These are phyloP conservation scores for Salix koriyanagi DNA, from an alignment of 345 rosid genomes.

Conservation along the genomic window DNA sequence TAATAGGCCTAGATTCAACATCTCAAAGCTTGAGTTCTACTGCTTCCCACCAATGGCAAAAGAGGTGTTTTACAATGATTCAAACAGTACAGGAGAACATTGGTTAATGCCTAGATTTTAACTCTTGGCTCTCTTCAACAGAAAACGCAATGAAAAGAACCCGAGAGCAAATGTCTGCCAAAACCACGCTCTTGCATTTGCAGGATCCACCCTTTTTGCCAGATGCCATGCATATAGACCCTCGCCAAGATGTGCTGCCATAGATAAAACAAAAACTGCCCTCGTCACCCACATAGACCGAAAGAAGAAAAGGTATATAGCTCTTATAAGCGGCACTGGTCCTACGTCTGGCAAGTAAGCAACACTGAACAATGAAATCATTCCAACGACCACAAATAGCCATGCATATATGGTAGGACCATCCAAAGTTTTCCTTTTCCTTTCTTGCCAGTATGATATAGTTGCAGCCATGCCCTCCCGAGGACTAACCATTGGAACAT, in stretches of 20 bases:
- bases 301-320: conserved; percentile 48
- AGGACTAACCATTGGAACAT: conserved; percentile 74
- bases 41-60: background rate
- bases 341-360: conserved; percentile 68
- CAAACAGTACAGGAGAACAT: background rate
- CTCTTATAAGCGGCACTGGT: conserved; percentile 54
- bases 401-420: conserved; percentile 65
- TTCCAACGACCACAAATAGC: conserved; percentile 49
- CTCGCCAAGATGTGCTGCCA: conserved; percentile 47
- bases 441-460: conserved; percentile 66
- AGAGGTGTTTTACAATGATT: background rate
- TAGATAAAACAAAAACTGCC: conserved; percentile 35
- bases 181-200: conserved; percentile 74
- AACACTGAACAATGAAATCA: conserved; percentile 40
- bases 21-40: background rate
- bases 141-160: conserved; percentile 50
- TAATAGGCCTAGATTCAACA: background rate
- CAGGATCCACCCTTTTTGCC: conserved; percentile 65
- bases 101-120: conserved; percentile 9
- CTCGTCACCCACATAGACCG: conserved; percentile 45
- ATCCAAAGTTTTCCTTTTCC: conserved; percentile 58
- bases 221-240: conserved; percentile 55
- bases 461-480: conserved; percentile 87
- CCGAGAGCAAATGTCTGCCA: conserved; percentile 82
- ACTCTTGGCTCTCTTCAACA: conserved; percentile 56